Conservation (phyloP, 1,284 basidiomycete species). For the Heterobasidion parviporum region DNA sequence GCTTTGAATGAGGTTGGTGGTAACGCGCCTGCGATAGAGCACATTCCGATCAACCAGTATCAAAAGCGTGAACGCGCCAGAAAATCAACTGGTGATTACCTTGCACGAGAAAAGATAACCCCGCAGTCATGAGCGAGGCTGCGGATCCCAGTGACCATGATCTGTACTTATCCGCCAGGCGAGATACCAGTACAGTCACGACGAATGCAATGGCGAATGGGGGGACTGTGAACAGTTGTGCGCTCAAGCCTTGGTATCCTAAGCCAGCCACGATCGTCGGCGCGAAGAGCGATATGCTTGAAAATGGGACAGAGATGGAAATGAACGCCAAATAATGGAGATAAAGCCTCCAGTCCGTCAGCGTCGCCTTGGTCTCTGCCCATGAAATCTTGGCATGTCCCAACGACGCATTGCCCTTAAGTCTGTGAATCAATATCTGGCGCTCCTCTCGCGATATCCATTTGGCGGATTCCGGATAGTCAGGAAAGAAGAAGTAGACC, state of each 20-base stretch:
- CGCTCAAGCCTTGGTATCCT: slow-evolving; percentile 35
- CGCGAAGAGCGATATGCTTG: slow-evolving; percentile 25
- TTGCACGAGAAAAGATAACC: slow-evolving; percentile 13
- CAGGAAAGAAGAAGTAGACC: slow-evolving; percentile 31
- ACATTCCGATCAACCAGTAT: slow-evolving; percentile 2
- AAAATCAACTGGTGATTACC: not conserved
- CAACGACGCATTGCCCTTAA: slow-evolving; percentile 19
- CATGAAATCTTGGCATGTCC: slow-evolving; percentile 20
- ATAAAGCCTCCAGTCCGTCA: slow-evolving; percentile 23
- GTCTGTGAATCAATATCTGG: slow-evolving; percentile 18
- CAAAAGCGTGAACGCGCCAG: too few species aligned
- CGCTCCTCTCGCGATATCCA: slow-evolving; percentile 28
- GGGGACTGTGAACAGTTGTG: slow-evolving; percentile 52
- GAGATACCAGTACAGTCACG: slow-evolving; percentile 19
- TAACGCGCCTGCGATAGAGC: slow-evolving; percentile 14
- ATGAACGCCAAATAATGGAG: slow-evolving; percentile 24
- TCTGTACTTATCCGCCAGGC: slow-evolving; percentile 14
- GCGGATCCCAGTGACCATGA: slow-evolving; percentile 10
- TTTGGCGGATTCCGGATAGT: slow-evolving; percentile 34
- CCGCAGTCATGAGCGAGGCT: slow-evolving; percentile 11
- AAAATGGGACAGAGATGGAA: slow-evolving; percentile 25
- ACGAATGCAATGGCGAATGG: slow-evolving; percentile 35
- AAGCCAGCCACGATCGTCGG: slow-evolving; percentile 31
- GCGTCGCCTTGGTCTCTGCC: slow-evolving; percentile 19
- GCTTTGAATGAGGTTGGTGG: slow-evolving; percentile 21